phyloP scores from a whole-genome alignment of 345 rosid genomes.

The Euphorbia tirucalli region DNA sequence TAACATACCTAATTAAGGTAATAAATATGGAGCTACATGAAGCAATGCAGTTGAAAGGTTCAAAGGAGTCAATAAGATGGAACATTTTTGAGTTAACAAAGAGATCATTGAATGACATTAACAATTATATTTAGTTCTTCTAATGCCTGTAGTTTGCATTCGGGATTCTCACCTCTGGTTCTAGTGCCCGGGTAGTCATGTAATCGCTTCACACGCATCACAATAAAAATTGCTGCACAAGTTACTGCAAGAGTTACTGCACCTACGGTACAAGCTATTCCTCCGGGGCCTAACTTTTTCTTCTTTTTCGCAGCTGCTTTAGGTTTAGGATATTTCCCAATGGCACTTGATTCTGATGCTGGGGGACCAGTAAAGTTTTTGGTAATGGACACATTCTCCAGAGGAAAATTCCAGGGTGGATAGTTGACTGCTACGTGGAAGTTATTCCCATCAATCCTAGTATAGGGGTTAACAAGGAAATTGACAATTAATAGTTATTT shows the following conservation, averaged over 20 bases:
- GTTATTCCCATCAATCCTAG: slow-evolving; percentile 79
- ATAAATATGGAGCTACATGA: neutral
- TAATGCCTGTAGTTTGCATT: neutral
- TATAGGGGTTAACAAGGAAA: slow-evolving; percentile 19
- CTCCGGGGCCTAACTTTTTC: slow-evolving; percentile 55
- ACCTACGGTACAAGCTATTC: slow-evolving; percentile 51
- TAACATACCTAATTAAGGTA: neutral
- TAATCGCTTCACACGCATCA: slow-evolving; percentile 37
- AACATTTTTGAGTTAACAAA: neutral
- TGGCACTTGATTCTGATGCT: slow-evolving; percentile 66
- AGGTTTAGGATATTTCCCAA: slow-evolving; percentile 51
- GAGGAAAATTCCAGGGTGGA: slow-evolving; percentile 79
- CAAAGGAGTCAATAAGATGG: neutral
- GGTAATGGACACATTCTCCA: slow-evolving; percentile 37
- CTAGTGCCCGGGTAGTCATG: slow-evolving; percentile 45
- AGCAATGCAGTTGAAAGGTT: neutral
- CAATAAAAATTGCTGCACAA: slow-evolving; percentile 50
- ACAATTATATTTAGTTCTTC: neutral
- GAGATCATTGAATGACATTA: neutral
- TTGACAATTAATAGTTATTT: neutral
- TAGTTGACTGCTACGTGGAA: slow-evolving; percentile 53
- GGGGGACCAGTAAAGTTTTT: slow-evolving; percentile 60
- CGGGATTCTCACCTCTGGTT: slow-evolving; percentile 42
- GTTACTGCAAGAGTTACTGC: slow-evolving; percentile 57
- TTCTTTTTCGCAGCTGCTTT: slow-evolving; percentile 39